These are phyloP conservation scores for Acorus calamus DNA, from an alignment of 106 monocot species.

Conservation along the genomic window DNA sequence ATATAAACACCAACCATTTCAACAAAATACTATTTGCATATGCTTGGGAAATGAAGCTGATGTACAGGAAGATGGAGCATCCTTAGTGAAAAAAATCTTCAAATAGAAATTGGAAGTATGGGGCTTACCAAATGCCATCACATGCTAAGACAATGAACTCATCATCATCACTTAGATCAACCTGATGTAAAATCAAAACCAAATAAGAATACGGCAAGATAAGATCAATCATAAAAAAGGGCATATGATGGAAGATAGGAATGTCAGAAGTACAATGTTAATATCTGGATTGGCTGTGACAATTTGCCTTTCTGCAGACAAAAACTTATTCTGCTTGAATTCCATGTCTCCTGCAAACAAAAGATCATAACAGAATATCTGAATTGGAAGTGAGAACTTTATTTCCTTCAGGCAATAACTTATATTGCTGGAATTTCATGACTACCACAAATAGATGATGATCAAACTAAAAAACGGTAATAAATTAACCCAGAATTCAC, in stretches of 20 bases:
- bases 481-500: too few relatives aligned
- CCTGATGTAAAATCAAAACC: conserved; percentile 21
- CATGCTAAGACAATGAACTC: conserved; percentile 89
- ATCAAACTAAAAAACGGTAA: too few relatives aligned
- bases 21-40: too few relatives aligned
- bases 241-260: neutral
- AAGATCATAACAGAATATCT: too few relatives aligned
- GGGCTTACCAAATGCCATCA: conserved; percentile 84
- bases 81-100: too few relatives aligned
- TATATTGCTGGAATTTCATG: too few relatives aligned
- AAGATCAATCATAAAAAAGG: neutral
- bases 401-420: too few relatives aligned
- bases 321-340: conserved; percentile 89
- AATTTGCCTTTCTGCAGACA: conserved; percentile 84
- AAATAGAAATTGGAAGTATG: neutral
- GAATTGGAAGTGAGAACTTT: too few relatives aligned
- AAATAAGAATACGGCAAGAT: neutral
- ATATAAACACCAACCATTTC: too few relatives aligned
- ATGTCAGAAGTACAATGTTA: conserved; percentile 34
- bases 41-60: too few relatives aligned
- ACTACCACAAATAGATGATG: too few relatives aligned
- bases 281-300: conserved; percentile 86
- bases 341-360: conserved; percentile 80
- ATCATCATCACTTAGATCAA: conserved; percentile 90
- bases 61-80: too few relatives aligned